These are phyloP conservation scores for Micromonas commoda DNA, from an alignment of 139 green algal genomes.

Conservation along the genomic window DNA sequence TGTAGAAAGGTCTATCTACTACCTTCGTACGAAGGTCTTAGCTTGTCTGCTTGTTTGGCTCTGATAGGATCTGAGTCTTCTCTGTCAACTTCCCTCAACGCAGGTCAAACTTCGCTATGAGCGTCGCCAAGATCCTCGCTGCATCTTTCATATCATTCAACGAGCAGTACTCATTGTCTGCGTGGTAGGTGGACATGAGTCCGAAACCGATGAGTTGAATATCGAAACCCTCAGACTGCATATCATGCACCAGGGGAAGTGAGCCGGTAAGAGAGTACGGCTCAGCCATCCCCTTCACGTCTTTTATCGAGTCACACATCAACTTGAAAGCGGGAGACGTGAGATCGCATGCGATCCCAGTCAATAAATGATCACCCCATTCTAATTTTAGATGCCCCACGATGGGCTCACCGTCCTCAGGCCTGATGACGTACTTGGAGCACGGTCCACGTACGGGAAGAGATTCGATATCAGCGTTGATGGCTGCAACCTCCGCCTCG, in stretches of 20 bases:
- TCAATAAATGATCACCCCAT: constrained; percentile 51
- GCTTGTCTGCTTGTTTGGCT: no score
- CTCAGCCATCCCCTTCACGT: constrained; percentile 45
- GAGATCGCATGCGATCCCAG: constrained; percentile 59
- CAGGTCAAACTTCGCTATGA: constrained; percentile 32
- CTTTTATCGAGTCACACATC: constrained; percentile 49
- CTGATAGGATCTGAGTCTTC: no score
- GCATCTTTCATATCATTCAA: constrained; percentile 39
- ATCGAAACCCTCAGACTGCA: constrained; percentile 43
- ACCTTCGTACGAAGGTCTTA: no score
- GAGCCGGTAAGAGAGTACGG: constrained; percentile 47
- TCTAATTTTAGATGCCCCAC: constrained; percentile 45
- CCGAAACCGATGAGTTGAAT: constrained; percentile 65
- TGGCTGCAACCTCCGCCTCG: constrained; percentile 51
- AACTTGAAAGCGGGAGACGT: constrained; percentile 49
- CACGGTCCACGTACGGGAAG: constrained; percentile 48
- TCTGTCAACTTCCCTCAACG: no score
- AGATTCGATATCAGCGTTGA: constrained; percentile 47
- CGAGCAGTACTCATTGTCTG: constrained; percentile 48
- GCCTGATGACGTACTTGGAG: constrained; percentile 47
- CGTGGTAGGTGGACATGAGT: constrained; percentile 60
- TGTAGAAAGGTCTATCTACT: no score
- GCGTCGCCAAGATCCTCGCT: constrained; percentile 27
- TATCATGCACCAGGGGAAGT: constrained; percentile 41
- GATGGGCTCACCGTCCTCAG: background rate